Evolutionary conservation across 495 filamentous ascomycete species (phyloP), one percentile per base, ranked within the genome.

Genomic region (Penicillium manginii): DNA sequence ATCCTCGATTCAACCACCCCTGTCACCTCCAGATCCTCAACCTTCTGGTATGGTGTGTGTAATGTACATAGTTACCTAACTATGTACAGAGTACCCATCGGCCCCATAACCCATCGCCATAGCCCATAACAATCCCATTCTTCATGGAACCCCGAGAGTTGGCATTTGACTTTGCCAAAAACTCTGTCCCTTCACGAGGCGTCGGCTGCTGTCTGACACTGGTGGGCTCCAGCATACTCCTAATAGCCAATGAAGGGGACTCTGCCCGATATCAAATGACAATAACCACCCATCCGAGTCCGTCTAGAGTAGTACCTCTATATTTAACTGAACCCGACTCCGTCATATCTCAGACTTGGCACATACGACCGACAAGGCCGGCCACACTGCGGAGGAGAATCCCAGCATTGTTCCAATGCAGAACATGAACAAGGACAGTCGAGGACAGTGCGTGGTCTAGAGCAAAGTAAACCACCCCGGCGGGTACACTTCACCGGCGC

Each of bases 161-260:
- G 11, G 0, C 42, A 47, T 47, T 47, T 47, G 26, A 47, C 45
- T 47, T 47, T 47, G 45, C 6, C 19, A 9, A 43, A 29, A 43
- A 43, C 40, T 43, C 40, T 17, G 40, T 47, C 19, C 12, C 6
- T 47, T 47, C 45, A 47, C 45, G 45, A 47, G 45, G 45, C 21
- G 45, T n/a, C 22, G 19, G 12, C 18, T 12, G 45, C 45, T 43
- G 40, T 19, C 40, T 18, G 40, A 43, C 40, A 17, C n/a, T 29
- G 26, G 26, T 8, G 26, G 26, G 40, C 17, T 43, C 17, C 40
- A 43, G 14, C 9, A 8, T 11, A 37, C 26, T 37, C 35, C 11
- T 2, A 4, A 12, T n/a, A 12, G 35, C 35, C 35, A 37, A 37
- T 37, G 35, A 37, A 4, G 0, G 9, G 11, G 11, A 4, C 35